These are phyloP conservation scores for Neurospora africana DNA, from an alignment of 495 filamentous ascomycete genomes.

Conservation along the genomic window DNA sequence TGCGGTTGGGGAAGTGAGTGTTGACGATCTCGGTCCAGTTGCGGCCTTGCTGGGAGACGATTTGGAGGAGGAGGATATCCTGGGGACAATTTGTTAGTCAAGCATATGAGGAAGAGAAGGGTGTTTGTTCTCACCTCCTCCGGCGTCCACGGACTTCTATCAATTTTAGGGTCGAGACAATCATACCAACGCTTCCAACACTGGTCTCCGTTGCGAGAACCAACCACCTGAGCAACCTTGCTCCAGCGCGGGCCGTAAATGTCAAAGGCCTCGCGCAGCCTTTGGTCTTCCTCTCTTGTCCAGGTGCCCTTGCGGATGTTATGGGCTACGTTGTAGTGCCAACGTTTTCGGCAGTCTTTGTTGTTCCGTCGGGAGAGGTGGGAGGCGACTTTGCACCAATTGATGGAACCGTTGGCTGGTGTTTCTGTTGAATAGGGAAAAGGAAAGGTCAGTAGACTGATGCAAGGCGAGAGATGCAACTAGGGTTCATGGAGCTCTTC, in stretches of 20 bases:
- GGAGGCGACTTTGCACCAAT: constrained; percentile 29
- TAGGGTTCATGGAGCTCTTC: background rate
- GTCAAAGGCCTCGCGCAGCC: constrained; percentile 22
- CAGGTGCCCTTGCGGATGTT: constrained; percentile 31
- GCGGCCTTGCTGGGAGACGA: constrained; percentile 18
- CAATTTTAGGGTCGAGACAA: constrained; percentile 20
- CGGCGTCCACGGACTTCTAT: constrained; percentile 24
- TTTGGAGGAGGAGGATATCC: constrained; percentile 20
- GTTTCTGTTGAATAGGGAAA: constrained; percentile 9
- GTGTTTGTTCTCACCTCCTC: constrained; percentile 16
- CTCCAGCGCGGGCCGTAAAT: constrained; percentile 27
- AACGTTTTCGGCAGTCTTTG: constrained; percentile 34
- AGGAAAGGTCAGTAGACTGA: background rate
- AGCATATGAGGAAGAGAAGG: background rate
- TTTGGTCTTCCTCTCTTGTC: constrained; percentile 31
- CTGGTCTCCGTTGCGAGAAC: constrained; percentile 24
- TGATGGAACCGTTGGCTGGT: constrained; percentile 20
- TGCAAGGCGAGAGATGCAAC: background rate
- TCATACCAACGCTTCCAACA: constrained; percentile 28
- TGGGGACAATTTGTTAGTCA: background rate
- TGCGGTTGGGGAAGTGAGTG: constrained; percentile 24
- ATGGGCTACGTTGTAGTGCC: constrained; percentile 29
- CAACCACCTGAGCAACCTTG: constrained; percentile 20
- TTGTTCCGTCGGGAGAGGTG: constrained; percentile 30
- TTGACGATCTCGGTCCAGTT: constrained; percentile 29